Conservation (phyloP, 345 rosid species). For the Durio zibethinus region DNA sequence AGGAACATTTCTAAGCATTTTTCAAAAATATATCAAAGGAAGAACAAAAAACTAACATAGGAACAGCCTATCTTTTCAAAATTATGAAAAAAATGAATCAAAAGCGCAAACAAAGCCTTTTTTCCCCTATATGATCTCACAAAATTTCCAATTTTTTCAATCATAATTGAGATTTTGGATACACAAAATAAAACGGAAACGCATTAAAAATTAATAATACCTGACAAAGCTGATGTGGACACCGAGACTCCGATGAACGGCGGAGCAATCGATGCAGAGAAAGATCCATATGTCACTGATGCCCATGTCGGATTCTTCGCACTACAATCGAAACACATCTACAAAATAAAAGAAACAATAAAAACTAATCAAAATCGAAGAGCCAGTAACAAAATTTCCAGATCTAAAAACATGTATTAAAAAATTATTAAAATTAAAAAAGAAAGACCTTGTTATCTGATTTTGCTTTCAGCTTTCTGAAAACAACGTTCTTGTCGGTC, state of each 20-base stretch:
- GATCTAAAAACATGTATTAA: constrained; percentile 17
- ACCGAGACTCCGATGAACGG: constrained; percentile 91
- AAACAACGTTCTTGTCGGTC: constrained; percentile 67
- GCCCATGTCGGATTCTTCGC: constrained; percentile 99
- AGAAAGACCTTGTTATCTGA: constrained; percentile 79
- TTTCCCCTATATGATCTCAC: not conserved
- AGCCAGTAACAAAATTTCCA: constrained; percentile 19
- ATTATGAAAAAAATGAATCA: not conserved
- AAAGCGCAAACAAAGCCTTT: not conserved
- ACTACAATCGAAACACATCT: constrained; percentile 98
- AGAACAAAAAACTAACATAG: not conserved
- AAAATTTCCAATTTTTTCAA: not conserved
- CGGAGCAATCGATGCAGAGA: constrained; percentile 98
- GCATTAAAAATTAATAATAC: constrained; percentile 26
- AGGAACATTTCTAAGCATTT: not conserved
- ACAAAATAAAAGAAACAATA: not conserved
- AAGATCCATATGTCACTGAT: constrained; percentile 93
- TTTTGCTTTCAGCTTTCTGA: constrained; percentile 83
- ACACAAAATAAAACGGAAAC: not conserved
- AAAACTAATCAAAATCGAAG: constrained; percentile 19
- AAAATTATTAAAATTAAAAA: not conserved
- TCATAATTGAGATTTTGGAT: not conserved
- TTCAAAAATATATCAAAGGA: not conserved
- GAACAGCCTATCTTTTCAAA: not conserved
- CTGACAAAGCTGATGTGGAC: constrained; percentile 97